Conservation (phyloP, 2,329 filamentous ascomycete species). For the Juglanconis sp. region DNA sequence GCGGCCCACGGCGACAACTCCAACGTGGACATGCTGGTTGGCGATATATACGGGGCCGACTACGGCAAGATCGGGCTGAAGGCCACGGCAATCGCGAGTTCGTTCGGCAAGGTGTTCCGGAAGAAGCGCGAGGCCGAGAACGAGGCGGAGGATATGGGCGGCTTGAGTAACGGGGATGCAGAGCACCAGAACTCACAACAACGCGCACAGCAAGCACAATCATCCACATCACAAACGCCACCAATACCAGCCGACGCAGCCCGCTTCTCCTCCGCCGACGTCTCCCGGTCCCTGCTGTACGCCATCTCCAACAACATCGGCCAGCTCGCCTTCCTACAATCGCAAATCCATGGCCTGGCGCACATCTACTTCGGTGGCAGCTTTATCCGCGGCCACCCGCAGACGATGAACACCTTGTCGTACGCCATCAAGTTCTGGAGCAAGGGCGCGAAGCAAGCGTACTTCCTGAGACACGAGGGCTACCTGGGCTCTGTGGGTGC, state of each 20-base stretch:
- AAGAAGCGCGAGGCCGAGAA: slow-evolving; percentile 83
- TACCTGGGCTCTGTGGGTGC: slow-evolving; percentile 93
- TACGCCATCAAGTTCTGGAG: slow-evolving; percentile 98
- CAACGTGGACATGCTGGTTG: slow-evolving; percentile 92
- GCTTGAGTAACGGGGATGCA: slow-evolving; percentile 50
- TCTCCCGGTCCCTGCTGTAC: slow-evolving; percentile 87
- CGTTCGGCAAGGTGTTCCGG: slow-evolving; percentile 94
- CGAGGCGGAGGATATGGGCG: slow-evolving; percentile 70
- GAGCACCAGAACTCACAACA: slow-evolving; percentile 26
- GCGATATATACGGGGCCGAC: slow-evolving; percentile 94
- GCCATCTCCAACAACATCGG: slow-evolving; percentile 98
- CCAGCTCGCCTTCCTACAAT: slow-evolving; percentile 96
- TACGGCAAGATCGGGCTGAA: slow-evolving; percentile 96
- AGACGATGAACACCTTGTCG: slow-evolving; percentile 95
- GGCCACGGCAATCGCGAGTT: slow-evolving; percentile 91
- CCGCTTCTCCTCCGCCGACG: slow-evolving; percentile 76
- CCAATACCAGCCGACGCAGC: slow-evolving; percentile 1
- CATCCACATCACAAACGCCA: slow-evolving; percentile 12
- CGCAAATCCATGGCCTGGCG: slow-evolving; percentile 85
- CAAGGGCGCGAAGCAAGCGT: slow-evolving; percentile 88
- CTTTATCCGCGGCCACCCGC: slow-evolving; percentile 92
- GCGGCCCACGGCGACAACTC: slow-evolving; percentile 89
- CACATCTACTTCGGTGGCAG: slow-evolving; percentile 97
- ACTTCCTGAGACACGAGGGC: slow-evolving; percentile 92
- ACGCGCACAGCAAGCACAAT: slow-evolving; percentile 18